A percentile compares a stretch with the other conserved stretches of the same genome.
Evolutionary conservation across 2,329 filamentous ascomycete genomes (phyloP).

Genomic region (Cordyceps militaris): DNA sequence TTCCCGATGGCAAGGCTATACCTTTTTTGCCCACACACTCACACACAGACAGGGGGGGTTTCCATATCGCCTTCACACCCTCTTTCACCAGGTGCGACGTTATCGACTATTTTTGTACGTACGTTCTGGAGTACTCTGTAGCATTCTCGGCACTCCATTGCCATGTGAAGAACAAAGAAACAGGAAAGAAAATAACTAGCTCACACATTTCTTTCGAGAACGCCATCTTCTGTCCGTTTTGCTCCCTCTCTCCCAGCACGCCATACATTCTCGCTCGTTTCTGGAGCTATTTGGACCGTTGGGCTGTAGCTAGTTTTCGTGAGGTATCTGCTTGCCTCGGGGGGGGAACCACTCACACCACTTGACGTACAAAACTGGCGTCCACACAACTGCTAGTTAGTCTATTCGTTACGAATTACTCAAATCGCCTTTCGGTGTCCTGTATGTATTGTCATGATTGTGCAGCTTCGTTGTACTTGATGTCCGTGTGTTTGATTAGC

Average conservation of each 20-base stretch:
- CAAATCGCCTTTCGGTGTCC: too few relatives aligned
- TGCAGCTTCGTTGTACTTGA: background rate
- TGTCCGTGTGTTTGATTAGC: constrained; percentile 2
- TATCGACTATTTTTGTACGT: background rate
- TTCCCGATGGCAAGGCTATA: background rate
- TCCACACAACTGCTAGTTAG: too few relatives aligned
- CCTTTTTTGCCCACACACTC: background rate
- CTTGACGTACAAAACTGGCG: too few relatives aligned
- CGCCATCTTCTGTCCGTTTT: constrained; percentile 1
- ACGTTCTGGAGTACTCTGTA: background rate
- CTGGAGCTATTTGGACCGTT: background rate
- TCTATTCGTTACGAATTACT: too few relatives aligned
- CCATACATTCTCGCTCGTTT: constrained; percentile 6
- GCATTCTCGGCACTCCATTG: background rate
- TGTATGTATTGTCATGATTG: background rate
- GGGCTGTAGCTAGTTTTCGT: background rate
- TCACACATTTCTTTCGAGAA: too few relatives aligned
- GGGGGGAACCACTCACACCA: background rate
- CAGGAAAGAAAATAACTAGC: background rate
- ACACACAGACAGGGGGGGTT: background rate
- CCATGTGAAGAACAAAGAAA: background rate
- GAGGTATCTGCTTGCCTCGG: too few relatives aligned
- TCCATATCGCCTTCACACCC: background rate
- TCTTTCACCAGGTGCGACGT: background rate
- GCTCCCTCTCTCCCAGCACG: constrained; percentile 4